phyloP scores from a whole-genome alignment of 164 flowering plant species.

The Nymphaea thermarum region DNA sequence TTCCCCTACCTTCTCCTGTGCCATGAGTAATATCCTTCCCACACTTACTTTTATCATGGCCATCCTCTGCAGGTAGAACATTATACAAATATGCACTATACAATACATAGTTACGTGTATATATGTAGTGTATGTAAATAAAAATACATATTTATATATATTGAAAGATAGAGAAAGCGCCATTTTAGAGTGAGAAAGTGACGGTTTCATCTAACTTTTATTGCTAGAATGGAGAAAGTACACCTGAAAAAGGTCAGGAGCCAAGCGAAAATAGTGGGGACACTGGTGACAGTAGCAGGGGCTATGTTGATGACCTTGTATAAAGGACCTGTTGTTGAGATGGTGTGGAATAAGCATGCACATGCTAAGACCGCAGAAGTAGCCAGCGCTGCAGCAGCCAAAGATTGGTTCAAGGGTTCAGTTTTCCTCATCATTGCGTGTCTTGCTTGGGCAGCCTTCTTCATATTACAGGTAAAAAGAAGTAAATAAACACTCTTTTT shows the following conservation, averaged over 20 bases:
- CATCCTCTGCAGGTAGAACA: conserved; percentile 51
- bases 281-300: conserved; percentile 73
- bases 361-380: conserved; percentile 14
- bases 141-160: too few relatives aligned
- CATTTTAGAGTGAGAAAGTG: background rate
- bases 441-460: conserved; percentile 83
- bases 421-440: conserved; percentile 81
- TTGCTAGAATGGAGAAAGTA: conserved; percentile 66
- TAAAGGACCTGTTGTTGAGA: conserved; percentile 51
- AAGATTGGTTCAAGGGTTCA: conserved; percentile 84
- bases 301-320: conserved; percentile 94
- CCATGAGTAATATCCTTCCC: conserved; percentile 87
- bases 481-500: too few relatives aligned
- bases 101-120: background rate
- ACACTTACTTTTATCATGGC: conserved; percentile 95
- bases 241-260: conserved; percentile 55
- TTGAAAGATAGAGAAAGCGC: background rate
- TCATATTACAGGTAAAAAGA: conserved; percentile 71
- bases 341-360: conserved; percentile 36
- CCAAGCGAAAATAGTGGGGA: conserved; percentile 80
- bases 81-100: too few relatives aligned
- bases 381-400: conserved; percentile 25
- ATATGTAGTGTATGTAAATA: background rate
- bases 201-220: too few relatives aligned
- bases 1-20: too few relatives aligned